phyloP scores from a whole-genome alignment of 129 eudicot genomes.

The Smallanthus sonchifolius region DNA sequence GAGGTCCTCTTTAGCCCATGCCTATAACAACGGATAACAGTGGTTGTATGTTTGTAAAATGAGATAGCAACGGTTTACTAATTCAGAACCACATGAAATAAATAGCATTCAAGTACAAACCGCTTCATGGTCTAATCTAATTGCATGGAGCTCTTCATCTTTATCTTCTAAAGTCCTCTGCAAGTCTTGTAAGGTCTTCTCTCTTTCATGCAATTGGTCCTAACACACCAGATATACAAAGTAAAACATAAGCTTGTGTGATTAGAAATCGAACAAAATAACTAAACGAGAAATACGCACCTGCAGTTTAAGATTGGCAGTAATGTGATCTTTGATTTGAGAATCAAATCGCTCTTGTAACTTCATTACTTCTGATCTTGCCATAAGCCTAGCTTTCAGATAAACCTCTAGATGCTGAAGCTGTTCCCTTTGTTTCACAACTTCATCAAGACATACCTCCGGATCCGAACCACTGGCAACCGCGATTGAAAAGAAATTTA shows the following conservation, averaged over 20 bases:
- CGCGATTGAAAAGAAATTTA: constrained; percentile 45
- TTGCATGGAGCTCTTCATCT: constrained; percentile 64
- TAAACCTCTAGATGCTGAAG: constrained; percentile 71
- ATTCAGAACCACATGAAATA: no score
- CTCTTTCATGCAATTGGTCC: constrained; percentile 66
- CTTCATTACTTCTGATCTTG: constrained; percentile 55
- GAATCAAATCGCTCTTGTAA: constrained; percentile 66
- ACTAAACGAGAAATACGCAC: constrained; percentile 27
- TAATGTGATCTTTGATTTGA: constrained; percentile 64
- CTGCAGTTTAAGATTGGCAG: constrained; percentile 62
- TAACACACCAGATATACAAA: background rate
- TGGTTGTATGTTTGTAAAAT: no score
- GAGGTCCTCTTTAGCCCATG: no score
- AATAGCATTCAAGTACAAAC: constrained; percentile 19
- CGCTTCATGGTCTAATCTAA: constrained; percentile 59
- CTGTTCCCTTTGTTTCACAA: constrained; percentile 71
- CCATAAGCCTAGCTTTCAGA: constrained; percentile 62
- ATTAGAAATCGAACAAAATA: no score
- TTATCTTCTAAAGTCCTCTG: constrained; percentile 61
- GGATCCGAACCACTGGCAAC: constrained; percentile 47
- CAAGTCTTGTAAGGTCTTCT: constrained; percentile 45
- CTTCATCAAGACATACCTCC: constrained; percentile 49
- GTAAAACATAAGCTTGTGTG: no score
- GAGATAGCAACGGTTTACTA: no score
- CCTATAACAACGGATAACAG: no score